Conservation (phyloP, 2,329 filamentous ascomycete species). For the Ramularia collo-cygni region DNA sequence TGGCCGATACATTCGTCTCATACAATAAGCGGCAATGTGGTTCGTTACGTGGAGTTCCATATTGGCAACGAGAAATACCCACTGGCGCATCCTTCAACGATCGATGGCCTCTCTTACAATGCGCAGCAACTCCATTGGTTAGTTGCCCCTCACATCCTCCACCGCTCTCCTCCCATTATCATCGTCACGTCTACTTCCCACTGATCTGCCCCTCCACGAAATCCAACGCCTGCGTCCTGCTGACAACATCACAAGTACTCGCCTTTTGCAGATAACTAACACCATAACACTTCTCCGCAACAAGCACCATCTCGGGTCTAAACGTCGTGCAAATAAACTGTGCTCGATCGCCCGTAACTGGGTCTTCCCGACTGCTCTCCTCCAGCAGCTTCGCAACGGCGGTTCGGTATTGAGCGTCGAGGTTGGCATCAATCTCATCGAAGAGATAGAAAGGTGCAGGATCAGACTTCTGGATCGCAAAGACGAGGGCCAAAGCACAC, state of each 20-base stretch:
- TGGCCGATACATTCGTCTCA: too few relatives aligned
- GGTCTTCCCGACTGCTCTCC: constrained; percentile 33
- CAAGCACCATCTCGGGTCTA: constrained; percentile 88
- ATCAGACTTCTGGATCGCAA: constrained; percentile 97
- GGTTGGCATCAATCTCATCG: constrained; percentile 96
- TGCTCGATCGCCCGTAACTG: constrained; percentile 33
- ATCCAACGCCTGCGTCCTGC: constrained; percentile 76
- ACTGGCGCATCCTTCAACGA: too few relatives aligned
- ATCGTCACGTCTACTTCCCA: too few relatives aligned
- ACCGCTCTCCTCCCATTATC: too few relatives aligned
- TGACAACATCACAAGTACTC: constrained; percentile 86
- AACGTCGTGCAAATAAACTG: constrained; percentile 99
- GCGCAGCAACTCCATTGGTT: too few relatives aligned
- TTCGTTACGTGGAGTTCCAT: too few relatives aligned
- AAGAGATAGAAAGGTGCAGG: constrained; percentile 98
- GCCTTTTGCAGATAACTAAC: constrained; percentile 90
- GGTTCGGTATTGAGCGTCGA: constrained; percentile 95
- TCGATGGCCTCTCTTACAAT: too few relatives aligned
- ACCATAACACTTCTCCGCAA: constrained; percentile 96
- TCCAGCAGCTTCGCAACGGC: constrained; percentile 86
- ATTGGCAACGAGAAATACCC: too few relatives aligned
- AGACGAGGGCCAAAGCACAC: constrained; percentile 94
- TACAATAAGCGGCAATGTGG: too few relatives aligned
- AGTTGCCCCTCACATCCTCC: too few relatives aligned
- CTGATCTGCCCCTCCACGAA: constrained; percentile 84